Evolutionary conservation across 129 eudicot species (phyloP), one percentile per base, ranked within the genome.

Genomic region (Lonicera japonica): DNA sequence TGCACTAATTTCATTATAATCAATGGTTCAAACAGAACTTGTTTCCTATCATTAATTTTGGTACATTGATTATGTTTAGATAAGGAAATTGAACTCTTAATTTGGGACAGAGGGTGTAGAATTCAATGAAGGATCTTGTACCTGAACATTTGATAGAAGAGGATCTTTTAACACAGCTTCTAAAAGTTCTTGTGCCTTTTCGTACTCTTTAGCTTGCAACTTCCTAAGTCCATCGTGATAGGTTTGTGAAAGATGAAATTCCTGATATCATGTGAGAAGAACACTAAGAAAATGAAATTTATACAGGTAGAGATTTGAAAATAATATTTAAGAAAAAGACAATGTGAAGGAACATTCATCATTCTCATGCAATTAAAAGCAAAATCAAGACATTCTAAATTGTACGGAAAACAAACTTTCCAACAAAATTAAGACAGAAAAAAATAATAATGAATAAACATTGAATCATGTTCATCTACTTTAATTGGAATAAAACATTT

Each of bases 141-240:
- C 97, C 97, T 86, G 94, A 52, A 81, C 85, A 82, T 59, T 82
- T 55, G 88, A 79, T 61, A 92, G 76, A 36, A 92, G 72, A 64
- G 81, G 83, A 58, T 92, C 98, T 70, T 82, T 76, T 38, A 87
- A 75, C 24, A 92, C 91, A 21, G 73, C 61, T 75, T 92, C 96
- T 38, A 92, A 72, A 46, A 92, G 95, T 25, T 84, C 86, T n/a
- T 83, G 89, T 46, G 98, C 91, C 76, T 92, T 87, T 48, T 76
- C 86, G 60, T 84, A 87, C 65, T 92, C 91, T 65, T 85, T 84
- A 53, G 84, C 83, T 74, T 87, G 90, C 65, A 92, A 78, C 73
- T 79, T 87, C 67, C 77, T 45, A 17, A 92, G 96, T 29, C 98
- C 98, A 54, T 92, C 98, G 69, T 92, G 96, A 72, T 92, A 92